Evolutionary conservation across 768 basidiomycete species (phyloP).

Genomic region (Suillus decipiens): DNA sequence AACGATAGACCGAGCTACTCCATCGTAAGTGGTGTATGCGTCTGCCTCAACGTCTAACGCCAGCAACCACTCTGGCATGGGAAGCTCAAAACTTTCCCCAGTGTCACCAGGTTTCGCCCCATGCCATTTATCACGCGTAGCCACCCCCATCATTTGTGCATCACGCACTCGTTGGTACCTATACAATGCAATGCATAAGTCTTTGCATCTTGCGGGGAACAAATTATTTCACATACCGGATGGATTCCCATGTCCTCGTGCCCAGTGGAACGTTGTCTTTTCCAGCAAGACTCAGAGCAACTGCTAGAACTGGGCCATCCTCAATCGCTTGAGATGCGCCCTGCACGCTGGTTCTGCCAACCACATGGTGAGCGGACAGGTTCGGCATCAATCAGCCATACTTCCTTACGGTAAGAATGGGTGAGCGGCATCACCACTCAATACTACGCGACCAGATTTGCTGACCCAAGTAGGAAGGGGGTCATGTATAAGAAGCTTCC

Average conservation of each 20-base stretch:
- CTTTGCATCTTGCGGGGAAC: background rate
- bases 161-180: slow-evolving; percentile 28
- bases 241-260: slow-evolving; percentile 18
- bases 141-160: slow-evolving; percentile 27
- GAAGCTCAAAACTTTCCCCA: slow-evolving; percentile 17
- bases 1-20: slow-evolving; percentile 22
- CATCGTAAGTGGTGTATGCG: slow-evolving; percentile 23
- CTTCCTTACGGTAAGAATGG: slow-evolving; percentile 29
- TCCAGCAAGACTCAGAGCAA: slow-evolving; percentile 22
- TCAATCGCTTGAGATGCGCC: slow-evolving; percentile 46
- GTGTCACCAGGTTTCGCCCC: slow-evolving; percentile 20
- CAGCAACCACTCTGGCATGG: slow-evolving; percentile 31
- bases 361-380: background rate
- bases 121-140: slow-evolving; percentile 27
- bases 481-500: slow-evolving; percentile 41
- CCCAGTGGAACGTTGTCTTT: slow-evolving; percentile 13
- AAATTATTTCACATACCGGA: slow-evolving; percentile 11
- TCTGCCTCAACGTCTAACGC: slow-evolving; percentile 30
- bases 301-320: slow-evolving; percentile 38
- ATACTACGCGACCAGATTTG: slow-evolving; percentile 20
- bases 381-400: background rate
- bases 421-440: slow-evolving; percentile 35
- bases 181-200: slow-evolving; percentile 4
- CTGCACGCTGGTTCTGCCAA: slow-evolving; percentile 24
- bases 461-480: slow-evolving; percentile 41